phyloP scores from a whole-genome alignment of 2,329 filamentous ascomycete genomes.

The Podosphaera fusca region DNA sequence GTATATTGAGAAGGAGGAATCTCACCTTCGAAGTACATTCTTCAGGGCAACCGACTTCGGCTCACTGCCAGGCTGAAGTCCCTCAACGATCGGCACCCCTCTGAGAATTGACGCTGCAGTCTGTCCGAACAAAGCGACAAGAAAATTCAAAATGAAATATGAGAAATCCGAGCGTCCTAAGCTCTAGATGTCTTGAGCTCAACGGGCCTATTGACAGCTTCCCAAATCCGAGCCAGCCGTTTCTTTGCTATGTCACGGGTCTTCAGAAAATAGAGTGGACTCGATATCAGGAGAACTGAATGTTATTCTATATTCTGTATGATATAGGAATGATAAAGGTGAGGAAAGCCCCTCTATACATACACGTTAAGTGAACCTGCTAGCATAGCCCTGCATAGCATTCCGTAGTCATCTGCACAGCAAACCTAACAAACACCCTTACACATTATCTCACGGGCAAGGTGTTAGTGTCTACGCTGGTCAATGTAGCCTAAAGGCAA shows the following conservation, averaged over 20 bases:
- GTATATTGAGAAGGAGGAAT: too few relatives aligned
- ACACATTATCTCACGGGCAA: too few relatives aligned
- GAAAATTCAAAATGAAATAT: background rate
- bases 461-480: too few relatives aligned
- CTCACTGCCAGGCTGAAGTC: too few relatives aligned
- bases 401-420: too few relatives aligned
- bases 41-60: too few relatives aligned
- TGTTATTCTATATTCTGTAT: background rate
- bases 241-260: background rate
- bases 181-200: background rate
- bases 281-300: too few relatives aligned
- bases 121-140: background rate
- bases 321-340: background rate
- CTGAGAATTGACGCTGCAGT: background rate
- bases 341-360: background rate
- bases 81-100: background rate
- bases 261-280: too few relatives aligned
- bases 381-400: too few relatives aligned
- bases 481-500: too few relatives aligned
- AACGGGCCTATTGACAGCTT: background rate
- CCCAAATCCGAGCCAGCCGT: background rate
- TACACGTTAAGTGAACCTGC: background rate
- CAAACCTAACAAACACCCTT: too few relatives aligned
- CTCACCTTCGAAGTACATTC: too few relatives aligned
- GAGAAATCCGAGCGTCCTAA: background rate